phyloP scores from a whole-genome alignment of 208 protist species.

The Trypanosoma congolense region DNA sequence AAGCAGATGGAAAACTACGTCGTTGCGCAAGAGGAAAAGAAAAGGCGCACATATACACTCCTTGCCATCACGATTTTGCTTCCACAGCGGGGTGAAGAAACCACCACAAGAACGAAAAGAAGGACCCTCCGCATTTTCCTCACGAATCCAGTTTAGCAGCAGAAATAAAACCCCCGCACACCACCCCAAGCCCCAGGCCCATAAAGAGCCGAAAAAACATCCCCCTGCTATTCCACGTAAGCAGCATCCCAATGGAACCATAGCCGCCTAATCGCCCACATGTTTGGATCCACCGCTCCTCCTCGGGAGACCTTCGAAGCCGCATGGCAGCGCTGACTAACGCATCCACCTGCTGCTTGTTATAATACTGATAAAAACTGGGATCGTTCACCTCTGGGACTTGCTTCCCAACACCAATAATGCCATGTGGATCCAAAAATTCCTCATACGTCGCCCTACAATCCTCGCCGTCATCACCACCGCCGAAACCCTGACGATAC shows the following conservation, averaged over 20 bases:
- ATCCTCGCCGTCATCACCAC: constrained; percentile 4
- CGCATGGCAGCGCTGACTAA: constrained; percentile 49
- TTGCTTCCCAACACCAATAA: constrained; percentile 22
- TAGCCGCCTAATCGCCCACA: constrained; percentile 45
- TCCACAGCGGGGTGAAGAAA: no score
- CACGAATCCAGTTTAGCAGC: constrained; percentile 57
- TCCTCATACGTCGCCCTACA: constrained; percentile 9
- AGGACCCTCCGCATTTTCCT: constrained; percentile 26
- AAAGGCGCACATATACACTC: no score
- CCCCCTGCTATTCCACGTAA: constrained; percentile 67
- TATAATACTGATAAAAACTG: constrained; percentile 28
- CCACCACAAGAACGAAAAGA: not conserved
- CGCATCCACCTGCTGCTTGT: constrained; percentile 57
- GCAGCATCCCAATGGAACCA: constrained; percentile 55
- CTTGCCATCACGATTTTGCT: no score
- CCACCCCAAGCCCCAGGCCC: constrained; percentile 63
- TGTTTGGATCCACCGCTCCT: constrained; percentile 62
- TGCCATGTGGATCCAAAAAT: constrained; percentile 21
- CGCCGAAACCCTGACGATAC: constrained; percentile 5
- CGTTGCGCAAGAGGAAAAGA: no score
- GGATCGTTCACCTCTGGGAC: constrained; percentile 10
- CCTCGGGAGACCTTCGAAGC: constrained; percentile 37
- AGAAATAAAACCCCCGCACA: constrained; percentile 36
- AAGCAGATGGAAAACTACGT: no score
- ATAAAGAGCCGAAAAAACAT: constrained; percentile 53